Conservation (phyloP, 176 grass and related monocot species). For the Stipa capillata region DNA sequence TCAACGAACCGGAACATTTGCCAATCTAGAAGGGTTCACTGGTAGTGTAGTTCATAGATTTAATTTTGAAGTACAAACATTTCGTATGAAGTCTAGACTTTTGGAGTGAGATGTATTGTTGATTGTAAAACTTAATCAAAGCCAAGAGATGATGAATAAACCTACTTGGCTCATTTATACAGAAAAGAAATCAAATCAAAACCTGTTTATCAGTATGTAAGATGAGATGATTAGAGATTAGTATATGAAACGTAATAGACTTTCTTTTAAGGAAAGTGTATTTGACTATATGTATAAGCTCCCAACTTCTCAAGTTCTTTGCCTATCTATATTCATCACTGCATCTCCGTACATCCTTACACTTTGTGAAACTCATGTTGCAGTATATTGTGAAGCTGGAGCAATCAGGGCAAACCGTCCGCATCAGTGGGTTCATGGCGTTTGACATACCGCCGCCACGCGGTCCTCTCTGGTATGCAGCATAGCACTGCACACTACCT, state of each 20-base stretch:
- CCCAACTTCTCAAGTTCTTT: neutral
- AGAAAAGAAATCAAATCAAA: neutral
- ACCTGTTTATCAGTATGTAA: neutral
- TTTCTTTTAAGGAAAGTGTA: neutral
- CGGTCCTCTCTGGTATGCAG: conserved; percentile 75
- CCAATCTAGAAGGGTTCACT: neutral
- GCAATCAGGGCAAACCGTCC: conserved; percentile 54
- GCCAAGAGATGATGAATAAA: neutral
- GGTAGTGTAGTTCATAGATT: neutral
- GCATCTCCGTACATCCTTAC: neutral
- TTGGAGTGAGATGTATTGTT: neutral
- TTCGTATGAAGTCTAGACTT: neutral
- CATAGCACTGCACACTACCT: neutral
- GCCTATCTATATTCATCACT: neutral
- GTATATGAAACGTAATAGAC: neutral
- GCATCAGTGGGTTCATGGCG: conserved; percentile 90
- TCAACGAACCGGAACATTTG: neutral
- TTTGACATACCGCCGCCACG: conserved; percentile 68
- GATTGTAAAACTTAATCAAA: neutral
- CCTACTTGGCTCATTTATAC: too few relatives aligned
- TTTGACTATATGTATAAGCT: neutral
- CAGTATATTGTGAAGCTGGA: conserved; percentile 88
- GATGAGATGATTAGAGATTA: neutral
- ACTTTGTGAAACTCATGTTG: neutral
- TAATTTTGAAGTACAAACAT: neutral